Evolutionary conservation across 2,329 filamentous ascomycete genomes (phyloP).

Genomic region (Fusarium annulatum): DNA sequence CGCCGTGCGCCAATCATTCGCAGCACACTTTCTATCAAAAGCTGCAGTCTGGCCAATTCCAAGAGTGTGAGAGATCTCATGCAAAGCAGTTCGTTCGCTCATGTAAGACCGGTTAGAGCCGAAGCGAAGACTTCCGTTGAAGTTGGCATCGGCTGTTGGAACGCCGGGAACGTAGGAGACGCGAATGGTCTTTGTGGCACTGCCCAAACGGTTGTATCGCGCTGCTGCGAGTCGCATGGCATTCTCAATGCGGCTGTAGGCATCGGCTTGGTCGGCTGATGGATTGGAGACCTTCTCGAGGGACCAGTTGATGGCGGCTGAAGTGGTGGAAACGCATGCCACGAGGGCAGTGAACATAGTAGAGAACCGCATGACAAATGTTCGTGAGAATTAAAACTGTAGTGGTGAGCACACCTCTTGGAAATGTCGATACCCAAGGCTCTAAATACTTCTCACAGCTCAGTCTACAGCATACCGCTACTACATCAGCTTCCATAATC

Average conservation of each 20-base stretch:
- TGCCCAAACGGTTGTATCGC: slow-evolving; percentile 52
- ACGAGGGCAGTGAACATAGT: slow-evolving; percentile 42
- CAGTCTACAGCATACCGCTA: neutral
- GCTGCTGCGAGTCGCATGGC: slow-evolving; percentile 56
- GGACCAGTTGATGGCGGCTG: slow-evolving; percentile 53
- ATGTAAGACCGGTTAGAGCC: slow-evolving; percentile 58
- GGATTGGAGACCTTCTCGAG: slow-evolving; percentile 54
- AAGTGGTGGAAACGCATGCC: slow-evolving; percentile 47
- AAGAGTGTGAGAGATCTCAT: slow-evolving; percentile 61
- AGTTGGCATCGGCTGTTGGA: slow-evolving; percentile 58
- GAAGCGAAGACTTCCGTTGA: slow-evolving; percentile 60
- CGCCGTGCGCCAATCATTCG: slow-evolving; percentile 56
- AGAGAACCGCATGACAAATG: slow-evolving; percentile 50
- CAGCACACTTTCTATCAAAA: slow-evolving; percentile 53
- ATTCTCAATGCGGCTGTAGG: slow-evolving; percentile 56
- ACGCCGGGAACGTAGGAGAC: slow-evolving; percentile 58
- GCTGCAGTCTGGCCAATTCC: slow-evolving; percentile 58
- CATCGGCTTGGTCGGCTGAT: slow-evolving; percentile 55
- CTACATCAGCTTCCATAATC: neutral
- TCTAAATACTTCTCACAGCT: neutral
- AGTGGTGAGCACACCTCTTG: neutral
- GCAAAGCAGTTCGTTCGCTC: slow-evolving; percentile 60
- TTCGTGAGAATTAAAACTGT: neutral
- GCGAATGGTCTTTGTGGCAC: slow-evolving; percentile 52
- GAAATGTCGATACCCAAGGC: neutral